Evolutionary conservation across 129 eudicot species (phyloP).

Genomic region (Flaveria sonorensis): DNA sequence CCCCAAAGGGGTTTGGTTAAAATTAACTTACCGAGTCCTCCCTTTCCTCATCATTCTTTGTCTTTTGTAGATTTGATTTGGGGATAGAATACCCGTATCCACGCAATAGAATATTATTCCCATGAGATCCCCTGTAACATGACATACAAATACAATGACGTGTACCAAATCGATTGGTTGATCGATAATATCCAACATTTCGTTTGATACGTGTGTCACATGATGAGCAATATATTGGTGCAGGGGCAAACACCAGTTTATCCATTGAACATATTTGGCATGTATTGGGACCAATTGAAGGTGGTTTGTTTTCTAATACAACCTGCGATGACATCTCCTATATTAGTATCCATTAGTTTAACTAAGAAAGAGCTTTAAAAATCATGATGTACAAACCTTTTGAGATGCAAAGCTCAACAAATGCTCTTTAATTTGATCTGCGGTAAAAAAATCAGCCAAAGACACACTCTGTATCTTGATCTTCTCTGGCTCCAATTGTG

Average conservation of each 20-base stretch:
- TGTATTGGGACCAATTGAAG: constrained; percentile 40
- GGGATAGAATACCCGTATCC: constrained; percentile 52
- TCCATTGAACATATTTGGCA: constrained; percentile 71
- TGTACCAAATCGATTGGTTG: constrained; percentile 40
- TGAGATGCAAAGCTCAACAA: constrained; percentile 48
- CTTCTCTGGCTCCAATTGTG: constrained; percentile 41
- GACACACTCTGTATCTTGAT: constrained; percentile 51
- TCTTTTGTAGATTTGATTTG: constrained; percentile 50
- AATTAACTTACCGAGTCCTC: constrained; percentile 66
- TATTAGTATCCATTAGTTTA: constrained; percentile 21
- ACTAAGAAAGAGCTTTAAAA: neutral
- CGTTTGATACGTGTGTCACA: constrained; percentile 58
- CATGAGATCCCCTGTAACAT: constrained; percentile 56
- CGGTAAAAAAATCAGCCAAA: constrained; percentile 60
- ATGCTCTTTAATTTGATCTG: constrained; percentile 59
- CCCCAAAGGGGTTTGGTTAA: neutral
- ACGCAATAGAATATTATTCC: constrained; percentile 43
- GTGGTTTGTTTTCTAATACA: constrained; percentile 31
- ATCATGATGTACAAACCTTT: constrained; percentile 43
- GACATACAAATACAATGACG: constrained; percentile 51
- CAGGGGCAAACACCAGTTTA: constrained; percentile 55
- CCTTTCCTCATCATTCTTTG: constrained; percentile 44
- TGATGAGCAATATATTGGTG: constrained; percentile 67
- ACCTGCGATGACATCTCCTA: constrained; percentile 30
- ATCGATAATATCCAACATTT: constrained; percentile 47